Evolutionary conservation across 768 basidiomycete species (phyloP).

Genomic region (Russula olivacea): DNA sequence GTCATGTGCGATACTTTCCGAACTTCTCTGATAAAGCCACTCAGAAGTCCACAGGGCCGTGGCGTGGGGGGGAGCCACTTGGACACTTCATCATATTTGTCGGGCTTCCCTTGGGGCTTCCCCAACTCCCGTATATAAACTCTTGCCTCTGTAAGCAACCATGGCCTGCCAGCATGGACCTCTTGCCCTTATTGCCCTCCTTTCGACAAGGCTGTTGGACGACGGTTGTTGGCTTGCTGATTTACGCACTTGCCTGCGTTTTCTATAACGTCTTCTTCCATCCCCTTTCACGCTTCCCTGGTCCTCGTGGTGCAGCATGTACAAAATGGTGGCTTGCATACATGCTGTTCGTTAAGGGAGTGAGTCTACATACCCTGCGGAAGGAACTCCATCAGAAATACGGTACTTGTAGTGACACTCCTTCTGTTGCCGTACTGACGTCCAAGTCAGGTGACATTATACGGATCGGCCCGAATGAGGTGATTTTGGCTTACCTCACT

Average conservation of each 20-base stretch:
- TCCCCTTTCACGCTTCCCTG: slow-evolving; percentile 15
- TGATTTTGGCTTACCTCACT: background rate
- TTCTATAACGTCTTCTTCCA: slow-evolving; percentile 16
- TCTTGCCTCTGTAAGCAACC: background rate
- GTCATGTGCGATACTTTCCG: too few species aligned
- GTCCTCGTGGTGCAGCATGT: slow-evolving; percentile 11
- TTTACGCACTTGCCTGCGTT: background rate
- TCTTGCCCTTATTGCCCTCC: background rate
- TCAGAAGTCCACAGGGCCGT: too few species aligned
- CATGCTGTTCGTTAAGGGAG: slow-evolving; percentile 2
- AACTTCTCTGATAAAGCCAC: too few species aligned
- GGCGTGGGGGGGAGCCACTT: too few species aligned
- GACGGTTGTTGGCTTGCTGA: background rate
- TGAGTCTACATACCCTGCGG: slow-evolving; percentile 11
- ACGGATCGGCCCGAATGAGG: slow-evolving; percentile 20
- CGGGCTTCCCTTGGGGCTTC: too few species aligned
- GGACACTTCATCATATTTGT: too few species aligned
- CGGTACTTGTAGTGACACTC: background rate
- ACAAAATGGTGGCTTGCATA: slow-evolving; percentile 19
- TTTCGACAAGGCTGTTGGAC: background rate
- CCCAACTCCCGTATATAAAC: background rate
- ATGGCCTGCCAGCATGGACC: background rate
- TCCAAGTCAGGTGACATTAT: slow-evolving; percentile 10
- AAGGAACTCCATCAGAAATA: slow-evolving; percentile 6
- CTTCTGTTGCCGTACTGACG: background rate